Evolutionary conservation across 495 filamentous ascomycete species (phyloP).

Genomic region (Pseudomonodictys pantanalensis): DNA sequence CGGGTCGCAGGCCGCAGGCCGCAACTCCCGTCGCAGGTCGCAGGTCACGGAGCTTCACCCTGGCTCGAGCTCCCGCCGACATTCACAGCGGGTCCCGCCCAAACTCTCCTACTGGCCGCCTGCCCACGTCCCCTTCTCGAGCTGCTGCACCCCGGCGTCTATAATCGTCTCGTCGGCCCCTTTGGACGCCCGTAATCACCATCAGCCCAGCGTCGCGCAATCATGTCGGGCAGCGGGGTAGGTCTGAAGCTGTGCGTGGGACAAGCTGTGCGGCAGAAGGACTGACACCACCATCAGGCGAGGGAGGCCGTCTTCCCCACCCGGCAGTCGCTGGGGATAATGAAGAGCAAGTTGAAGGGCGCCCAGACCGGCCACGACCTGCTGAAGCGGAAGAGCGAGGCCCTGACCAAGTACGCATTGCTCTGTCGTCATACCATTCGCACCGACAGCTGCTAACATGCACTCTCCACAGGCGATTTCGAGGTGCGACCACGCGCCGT

Average conservation of each 20-base stretch:
- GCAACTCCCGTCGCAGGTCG: not conserved
- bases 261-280: conserved; percentile 14
- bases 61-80: not conserved
- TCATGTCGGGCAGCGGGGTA: conserved; percentile 64
- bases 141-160: not conserved
- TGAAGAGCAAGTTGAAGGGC: conserved; percentile 99
- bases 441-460: not conserved
- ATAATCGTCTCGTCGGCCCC: too few species aligned
- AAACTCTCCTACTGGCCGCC: too few species aligned
- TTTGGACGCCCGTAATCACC: too few species aligned
- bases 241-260: conserved; percentile 36
- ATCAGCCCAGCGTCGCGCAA: conserved; percentile 13
- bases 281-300: conserved; percentile 51
- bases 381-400: conserved; percentile 47
- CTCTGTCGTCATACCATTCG: not conserved
- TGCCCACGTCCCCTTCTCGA: not conserved
- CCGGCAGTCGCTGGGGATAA: conserved; percentile 89
- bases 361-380: conserved; percentile 55
- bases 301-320: conserved; percentile 96
- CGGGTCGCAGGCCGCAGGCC: too few species aligned
- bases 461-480: conserved; percentile 65
- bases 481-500: conserved; percentile 55
- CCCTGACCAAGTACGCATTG: conserved; percentile 43
- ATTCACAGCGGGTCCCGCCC: too few species aligned
- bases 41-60: not conserved